Evolutionary conservation across 306 rosid species (phyloP).

Genomic region (Quercus berberidifolia): DNA sequence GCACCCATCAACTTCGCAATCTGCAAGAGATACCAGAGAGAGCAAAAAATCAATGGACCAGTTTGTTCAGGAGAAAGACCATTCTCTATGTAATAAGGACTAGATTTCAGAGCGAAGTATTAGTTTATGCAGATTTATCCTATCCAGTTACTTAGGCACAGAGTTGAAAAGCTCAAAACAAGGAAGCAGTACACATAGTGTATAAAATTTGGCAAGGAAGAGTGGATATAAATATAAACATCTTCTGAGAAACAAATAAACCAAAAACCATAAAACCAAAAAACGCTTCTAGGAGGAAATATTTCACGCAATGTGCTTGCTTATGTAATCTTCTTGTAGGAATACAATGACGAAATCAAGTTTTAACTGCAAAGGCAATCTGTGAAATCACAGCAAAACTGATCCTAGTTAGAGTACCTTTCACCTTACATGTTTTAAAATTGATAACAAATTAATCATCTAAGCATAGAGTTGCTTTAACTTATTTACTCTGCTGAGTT

Average conservation of each 20-base stretch:
- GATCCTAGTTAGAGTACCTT: not conserved
- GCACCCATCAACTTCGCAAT: too few species aligned
- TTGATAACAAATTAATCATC: not conserved
- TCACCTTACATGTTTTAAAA: not conserved
- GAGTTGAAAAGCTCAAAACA: not conserved
- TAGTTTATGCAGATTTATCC: not conserved
- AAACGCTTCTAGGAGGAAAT: not conserved
- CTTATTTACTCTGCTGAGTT: not conserved
- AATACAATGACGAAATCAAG: not conserved
- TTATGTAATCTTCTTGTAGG: not conserved
- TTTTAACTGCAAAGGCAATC: not conserved
- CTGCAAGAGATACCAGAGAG: too few species aligned
- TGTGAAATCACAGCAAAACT: not conserved
- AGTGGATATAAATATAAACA: not conserved
- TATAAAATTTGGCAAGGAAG: too few species aligned
- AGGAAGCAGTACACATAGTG: not conserved
- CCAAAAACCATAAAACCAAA: too few species aligned
- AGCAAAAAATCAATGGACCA: not conserved
- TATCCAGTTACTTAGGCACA: not conserved
- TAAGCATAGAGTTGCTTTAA: not conserved
- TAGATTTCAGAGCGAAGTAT: not conserved
- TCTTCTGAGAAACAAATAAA: too few species aligned
- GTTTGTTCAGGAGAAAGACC: not conserved
- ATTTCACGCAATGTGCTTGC: not conserved
- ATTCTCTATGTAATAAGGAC: not conserved